phyloP scores from a whole-genome alignment of 23 red algal genomes.

The Pyropia yezoensis region DNA sequence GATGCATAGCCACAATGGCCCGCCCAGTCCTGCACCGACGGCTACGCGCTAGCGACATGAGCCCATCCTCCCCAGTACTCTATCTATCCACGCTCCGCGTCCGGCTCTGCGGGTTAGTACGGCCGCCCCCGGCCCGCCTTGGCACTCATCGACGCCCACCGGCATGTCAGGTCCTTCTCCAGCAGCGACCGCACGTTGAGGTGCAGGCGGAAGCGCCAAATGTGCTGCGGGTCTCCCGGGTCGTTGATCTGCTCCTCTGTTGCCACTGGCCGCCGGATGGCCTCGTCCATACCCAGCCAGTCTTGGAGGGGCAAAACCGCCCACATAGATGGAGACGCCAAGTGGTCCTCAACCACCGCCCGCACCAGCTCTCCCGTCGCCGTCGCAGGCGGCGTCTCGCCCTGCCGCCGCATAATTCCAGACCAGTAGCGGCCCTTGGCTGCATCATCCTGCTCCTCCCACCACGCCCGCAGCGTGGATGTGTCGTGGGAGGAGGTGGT shows the following conservation, averaged over 20 bases:
- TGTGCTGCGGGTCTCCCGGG: constrained; percentile 55
- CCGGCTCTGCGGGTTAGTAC: too few species aligned
- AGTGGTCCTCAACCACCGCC: constrained; percentile 43
- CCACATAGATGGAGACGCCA: constrained; percentile 78
- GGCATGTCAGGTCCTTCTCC: constrained; percentile 10
- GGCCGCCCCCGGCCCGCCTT: too few species aligned
- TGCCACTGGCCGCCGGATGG: constrained; percentile 39
- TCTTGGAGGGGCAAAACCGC: constrained; percentile 83
- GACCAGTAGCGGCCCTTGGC: constrained; percentile 54
- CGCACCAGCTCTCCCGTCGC: constrained; percentile 23
- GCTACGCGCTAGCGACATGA: too few species aligned
- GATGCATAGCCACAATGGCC: too few species aligned
- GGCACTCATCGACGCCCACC: too few species aligned
- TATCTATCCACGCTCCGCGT: too few species aligned
- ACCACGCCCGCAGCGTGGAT: constrained; percentile 88
- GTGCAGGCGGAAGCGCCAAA: constrained; percentile 74
- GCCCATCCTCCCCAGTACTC: too few species aligned
- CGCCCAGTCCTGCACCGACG: too few species aligned
- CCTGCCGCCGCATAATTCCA: constrained; percentile 32
- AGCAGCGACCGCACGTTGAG: constrained; percentile 15
- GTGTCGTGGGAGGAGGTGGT: constrained; percentile 89
- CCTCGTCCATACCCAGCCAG: constrained; percentile 72
- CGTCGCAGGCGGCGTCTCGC: constrained; percentile 9
- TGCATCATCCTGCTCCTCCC: constrained; percentile 60
- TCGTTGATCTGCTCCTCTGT: constrained; percentile 87